These are phyloP conservation scores for Fusarium sp. DNA, from an alignment of 2,329 filamentous ascomycete species.

Conservation along the genomic window DNA sequence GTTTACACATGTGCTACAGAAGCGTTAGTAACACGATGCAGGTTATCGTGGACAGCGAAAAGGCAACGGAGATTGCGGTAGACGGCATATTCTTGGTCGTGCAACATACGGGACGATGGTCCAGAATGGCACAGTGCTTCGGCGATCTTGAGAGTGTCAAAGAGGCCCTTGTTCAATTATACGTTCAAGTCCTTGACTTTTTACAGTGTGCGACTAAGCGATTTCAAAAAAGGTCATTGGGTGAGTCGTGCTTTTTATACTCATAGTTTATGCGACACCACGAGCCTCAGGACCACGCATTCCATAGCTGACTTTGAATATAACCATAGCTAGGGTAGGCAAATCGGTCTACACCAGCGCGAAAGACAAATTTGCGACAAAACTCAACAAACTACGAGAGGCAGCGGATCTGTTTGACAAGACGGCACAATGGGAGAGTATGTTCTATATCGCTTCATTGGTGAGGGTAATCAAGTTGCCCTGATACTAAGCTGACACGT, in stretches of 20 bases:
- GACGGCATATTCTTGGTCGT: not conserved
- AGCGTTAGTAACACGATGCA: not conserved
- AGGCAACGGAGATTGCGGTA: not conserved
- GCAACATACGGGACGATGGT: not conserved
- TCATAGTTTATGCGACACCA: too few species aligned
- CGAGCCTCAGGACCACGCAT: too few species aligned
- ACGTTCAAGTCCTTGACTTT: not conserved
- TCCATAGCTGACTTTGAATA: not conserved
- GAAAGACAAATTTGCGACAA: not conserved
- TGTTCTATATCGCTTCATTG: not conserved
- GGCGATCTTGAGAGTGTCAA: not conserved
- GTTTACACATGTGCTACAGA: too few species aligned
- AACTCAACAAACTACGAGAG: not conserved
- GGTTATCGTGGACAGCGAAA: not conserved
- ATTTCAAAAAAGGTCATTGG: not conserved
- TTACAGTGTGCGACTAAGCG: not conserved
- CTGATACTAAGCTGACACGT: not conserved
- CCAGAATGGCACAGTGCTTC: not conserved
- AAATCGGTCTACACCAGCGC: not conserved
- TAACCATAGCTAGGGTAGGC: not conserved
- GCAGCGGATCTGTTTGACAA: not conserved
- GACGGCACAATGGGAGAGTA: not conserved
- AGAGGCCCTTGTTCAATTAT: not conserved
- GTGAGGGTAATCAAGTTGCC: too few species aligned
- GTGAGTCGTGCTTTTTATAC: not conserved